phyloP scores from a whole-genome alignment of 345 rosid species.

The Euphorbia peplus region DNA sequence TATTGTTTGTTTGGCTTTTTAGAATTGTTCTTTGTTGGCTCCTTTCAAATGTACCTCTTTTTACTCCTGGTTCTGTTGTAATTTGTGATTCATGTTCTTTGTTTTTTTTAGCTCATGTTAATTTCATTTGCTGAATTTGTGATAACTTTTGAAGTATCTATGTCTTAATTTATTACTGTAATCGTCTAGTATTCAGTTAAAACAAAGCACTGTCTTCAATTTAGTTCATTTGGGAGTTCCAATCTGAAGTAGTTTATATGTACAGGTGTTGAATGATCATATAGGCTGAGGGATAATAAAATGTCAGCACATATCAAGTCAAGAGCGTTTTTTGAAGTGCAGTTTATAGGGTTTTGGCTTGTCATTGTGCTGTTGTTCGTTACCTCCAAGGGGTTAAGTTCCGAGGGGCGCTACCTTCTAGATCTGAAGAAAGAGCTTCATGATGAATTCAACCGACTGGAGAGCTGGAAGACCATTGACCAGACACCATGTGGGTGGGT shows the following conservation, averaged over 20 bases:
- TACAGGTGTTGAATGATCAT: constrained; percentile 26
- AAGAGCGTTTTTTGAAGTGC: constrained; percentile 27
- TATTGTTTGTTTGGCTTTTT: neutral
- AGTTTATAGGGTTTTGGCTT: constrained; percentile 32
- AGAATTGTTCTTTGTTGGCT: constrained; percentile 2
- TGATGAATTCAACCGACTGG: constrained; percentile 46
- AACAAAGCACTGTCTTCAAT: neutral
- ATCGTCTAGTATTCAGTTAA: neutral
- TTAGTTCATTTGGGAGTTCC: constrained; percentile 7
- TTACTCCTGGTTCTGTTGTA: neutral
- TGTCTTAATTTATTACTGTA: neutral
- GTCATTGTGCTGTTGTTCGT: constrained; percentile 10
- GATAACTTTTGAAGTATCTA: no score
- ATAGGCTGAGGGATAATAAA: constrained; percentile 17
- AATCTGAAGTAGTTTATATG: constrained; percentile 8
- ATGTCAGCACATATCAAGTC: constrained; percentile 22
- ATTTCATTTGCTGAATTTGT: neutral
- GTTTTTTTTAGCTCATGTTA: neutral
- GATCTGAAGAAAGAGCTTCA: constrained; percentile 51
- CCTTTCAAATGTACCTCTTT: neutral
- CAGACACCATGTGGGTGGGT: constrained; percentile 65
- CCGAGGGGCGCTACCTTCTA: constrained; percentile 27
- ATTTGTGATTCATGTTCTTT: constrained; percentile 9
- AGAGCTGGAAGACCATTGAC: constrained; percentile 55
- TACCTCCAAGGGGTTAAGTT: constrained; percentile 25